phyloP scores from a whole-genome alignment of 192 early-diverging fungal genomes.

The Entomortierella lignicola region DNA sequence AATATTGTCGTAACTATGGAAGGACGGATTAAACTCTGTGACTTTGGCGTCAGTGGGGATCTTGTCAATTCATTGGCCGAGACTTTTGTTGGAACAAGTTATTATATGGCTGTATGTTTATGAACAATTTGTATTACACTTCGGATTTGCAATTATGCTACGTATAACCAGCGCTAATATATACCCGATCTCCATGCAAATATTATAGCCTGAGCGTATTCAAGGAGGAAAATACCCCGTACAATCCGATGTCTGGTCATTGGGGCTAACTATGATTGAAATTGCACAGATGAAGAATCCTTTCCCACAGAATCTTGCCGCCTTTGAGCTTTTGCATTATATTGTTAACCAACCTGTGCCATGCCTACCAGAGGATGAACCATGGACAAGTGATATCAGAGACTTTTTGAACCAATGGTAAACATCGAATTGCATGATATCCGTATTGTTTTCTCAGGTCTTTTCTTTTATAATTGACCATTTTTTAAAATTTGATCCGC shows the following conservation, averaged over 20 bases:
- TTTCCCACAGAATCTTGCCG: conserved; percentile 84
- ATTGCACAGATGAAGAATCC: conserved; percentile 93
- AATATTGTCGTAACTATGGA: conserved; percentile 92
- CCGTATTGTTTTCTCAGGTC: no score
- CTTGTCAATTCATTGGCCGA: conserved; percentile 88
- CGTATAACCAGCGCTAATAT: not conserved
- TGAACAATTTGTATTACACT: no score
- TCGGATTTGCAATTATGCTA: no score
- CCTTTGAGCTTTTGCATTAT: conserved; percentile 94
- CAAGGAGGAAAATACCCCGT: conserved; percentile 89
- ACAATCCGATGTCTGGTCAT: conserved; percentile 96
- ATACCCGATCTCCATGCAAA: not conserved
- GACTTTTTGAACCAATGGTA: conserved; percentile 82
- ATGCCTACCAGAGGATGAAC: conserved; percentile 72
- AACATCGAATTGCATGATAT: not conserved
- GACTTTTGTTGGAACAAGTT: conserved; percentile 97
- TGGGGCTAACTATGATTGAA: conserved; percentile 94
- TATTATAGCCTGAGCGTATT: conserved; percentile 91
- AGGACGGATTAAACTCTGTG: conserved; percentile 96
- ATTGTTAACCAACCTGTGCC: conserved; percentile 93
- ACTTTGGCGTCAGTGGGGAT: conserved; percentile 97
- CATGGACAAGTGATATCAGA: conserved; percentile 70
- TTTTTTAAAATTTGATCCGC: conserved; percentile 15
- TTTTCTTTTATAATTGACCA: not conserved
- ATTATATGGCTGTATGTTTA: conserved; percentile 90